Percentiles rank a stretch among this genome's conserved stretches.
Evolutionary conservation across 208 protist species (phyloP).

Genomic region (Crithidia acanthocephali): DNA sequence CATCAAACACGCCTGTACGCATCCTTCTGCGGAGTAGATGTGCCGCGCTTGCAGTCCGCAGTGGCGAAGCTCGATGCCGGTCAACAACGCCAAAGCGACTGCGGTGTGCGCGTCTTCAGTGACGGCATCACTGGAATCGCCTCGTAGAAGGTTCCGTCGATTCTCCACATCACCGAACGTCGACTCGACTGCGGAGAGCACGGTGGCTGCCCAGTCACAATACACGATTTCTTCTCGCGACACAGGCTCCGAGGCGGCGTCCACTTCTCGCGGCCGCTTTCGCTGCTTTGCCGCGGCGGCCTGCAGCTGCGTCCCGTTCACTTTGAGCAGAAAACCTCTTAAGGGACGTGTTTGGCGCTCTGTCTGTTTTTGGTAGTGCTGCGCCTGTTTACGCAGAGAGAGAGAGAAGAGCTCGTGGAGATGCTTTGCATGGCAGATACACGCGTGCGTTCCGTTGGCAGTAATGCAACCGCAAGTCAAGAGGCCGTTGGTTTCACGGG

Average conservation of each 20-base stretch:
- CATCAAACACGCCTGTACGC: not conserved
- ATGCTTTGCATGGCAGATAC: no score
- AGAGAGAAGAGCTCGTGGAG: not conserved
- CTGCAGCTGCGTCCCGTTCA: constrained; percentile 6
- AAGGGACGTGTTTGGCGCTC: not conserved
- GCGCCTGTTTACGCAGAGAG: not conserved
- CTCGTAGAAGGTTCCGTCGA: not conserved
- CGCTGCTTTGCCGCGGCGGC: not conserved
- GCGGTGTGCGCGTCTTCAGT: not conserved
- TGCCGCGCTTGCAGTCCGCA: constrained; percentile 22
- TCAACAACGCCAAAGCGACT: not conserved
- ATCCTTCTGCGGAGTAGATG: not conserved
- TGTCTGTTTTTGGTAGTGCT: not conserved
- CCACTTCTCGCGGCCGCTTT: not conserved
- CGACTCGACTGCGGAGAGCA: not conserved
- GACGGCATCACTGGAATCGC: not conserved
- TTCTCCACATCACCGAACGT: not conserved
- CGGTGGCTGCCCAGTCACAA: not conserved
- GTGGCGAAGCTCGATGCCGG: constrained; percentile 28
- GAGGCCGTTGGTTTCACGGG: no score
- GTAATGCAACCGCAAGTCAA: no score
- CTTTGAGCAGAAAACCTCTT: constrained; percentile 1
- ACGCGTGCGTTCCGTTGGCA: constrained; percentile 10
- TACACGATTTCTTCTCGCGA: not conserved
- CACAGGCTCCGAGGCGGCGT: not conserved